Conservation (phyloP, 179 eudicot species). For the Sideroxylon spinosum region DNA sequence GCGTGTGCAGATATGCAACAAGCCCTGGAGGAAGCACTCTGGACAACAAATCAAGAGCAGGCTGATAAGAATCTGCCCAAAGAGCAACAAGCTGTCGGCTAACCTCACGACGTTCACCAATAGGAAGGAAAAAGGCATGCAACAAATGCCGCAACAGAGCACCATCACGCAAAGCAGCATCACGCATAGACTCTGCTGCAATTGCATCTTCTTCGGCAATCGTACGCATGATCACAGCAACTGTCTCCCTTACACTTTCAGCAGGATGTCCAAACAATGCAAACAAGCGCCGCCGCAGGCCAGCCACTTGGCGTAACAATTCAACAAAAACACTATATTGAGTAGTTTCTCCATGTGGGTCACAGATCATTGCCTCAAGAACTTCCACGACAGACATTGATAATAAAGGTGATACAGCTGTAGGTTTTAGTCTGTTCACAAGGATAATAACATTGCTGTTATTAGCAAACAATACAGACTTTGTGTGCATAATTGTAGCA, state of each 20-base stretch:
- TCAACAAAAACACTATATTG: slow-evolving; percentile 95
- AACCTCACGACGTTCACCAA: slow-evolving; percentile 91
- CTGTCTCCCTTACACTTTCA: slow-evolving; percentile 92
- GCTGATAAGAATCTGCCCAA: slow-evolving; percentile 99
- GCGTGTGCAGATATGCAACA: slow-evolving; percentile 92
- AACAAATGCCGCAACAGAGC: slow-evolving; percentile 86
- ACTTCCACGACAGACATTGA: slow-evolving; percentile 96
- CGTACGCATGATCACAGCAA: slow-evolving; percentile 96
- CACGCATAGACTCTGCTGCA: slow-evolving; percentile 99
- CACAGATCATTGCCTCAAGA: slow-evolving; percentile 97
- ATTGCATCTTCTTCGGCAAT: slow-evolving; percentile 99
- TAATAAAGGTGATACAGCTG: slow-evolving; percentile 86
- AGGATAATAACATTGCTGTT: slow-evolving; percentile 62
- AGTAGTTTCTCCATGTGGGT: slow-evolving; percentile 97
- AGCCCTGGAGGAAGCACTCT: slow-evolving; percentile 98
- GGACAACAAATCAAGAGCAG: slow-evolving; percentile 85
- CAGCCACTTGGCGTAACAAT: slow-evolving; percentile 92
- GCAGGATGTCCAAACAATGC: slow-evolving; percentile 98
- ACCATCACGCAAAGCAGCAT: slow-evolving; percentile 98
- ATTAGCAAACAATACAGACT: slow-evolving; percentile 83
- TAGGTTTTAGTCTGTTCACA: slow-evolving; percentile 87
- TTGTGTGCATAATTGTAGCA: slow-evolving; percentile 93
- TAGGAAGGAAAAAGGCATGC: slow-evolving; percentile 86
- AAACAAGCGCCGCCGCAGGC: slow-evolving; percentile 83
- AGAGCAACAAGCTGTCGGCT: slow-evolving; percentile 98